Evolutionary conservation across 208 protist species (phyloP).

Genomic region (Trypanosoma rangeli): DNA sequence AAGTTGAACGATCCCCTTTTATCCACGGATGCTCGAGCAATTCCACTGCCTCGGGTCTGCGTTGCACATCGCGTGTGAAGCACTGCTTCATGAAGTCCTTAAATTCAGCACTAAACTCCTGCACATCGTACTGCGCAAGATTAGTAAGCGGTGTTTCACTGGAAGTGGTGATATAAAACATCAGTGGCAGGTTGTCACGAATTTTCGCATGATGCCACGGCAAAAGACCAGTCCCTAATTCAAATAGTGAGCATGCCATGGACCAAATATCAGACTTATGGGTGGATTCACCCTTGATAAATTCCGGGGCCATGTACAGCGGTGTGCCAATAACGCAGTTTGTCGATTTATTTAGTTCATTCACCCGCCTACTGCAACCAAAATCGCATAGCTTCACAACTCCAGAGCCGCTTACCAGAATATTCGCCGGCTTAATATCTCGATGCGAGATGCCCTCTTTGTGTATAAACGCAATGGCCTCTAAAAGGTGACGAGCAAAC

Average conservation of each 20-base stretch:
- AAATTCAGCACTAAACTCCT: conserved; percentile 78
- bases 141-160: conserved; percentile 76
- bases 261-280: conserved; percentile 91
- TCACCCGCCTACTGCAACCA: conserved; percentile 88
- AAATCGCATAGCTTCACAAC: conserved; percentile 93
- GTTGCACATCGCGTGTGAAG: conserved; percentile 71
- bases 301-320: conserved; percentile 89
- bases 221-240: conserved; percentile 74
- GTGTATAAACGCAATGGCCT: conserved; percentile 89
- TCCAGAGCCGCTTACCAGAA: conserved; percentile 81
- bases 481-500: conserved; percentile 63
- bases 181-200: conserved; percentile 76
- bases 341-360: conserved; percentile 77
- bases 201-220: conserved; percentile 88
- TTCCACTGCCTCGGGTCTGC: conserved; percentile 67
- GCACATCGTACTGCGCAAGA: conserved; percentile 39
- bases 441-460: conserved; percentile 87
- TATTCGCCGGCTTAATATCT: conserved; percentile 93
- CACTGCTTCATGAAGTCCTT: conserved; percentile 85
- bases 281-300: conserved; percentile 81
- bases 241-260: conserved; percentile 87
- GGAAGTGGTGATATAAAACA: conserved; percentile 90
- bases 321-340: conserved; percentile 90
- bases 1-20: conserved; percentile 29
- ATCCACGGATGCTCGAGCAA: conserved; percentile 87